A percentile compares a stretch with the other conserved stretches of the same genome.
Evolutionary conservation across 768 basidiomycete genomes (phyloP).

Genomic region (Crucibulum laeve): DNA sequence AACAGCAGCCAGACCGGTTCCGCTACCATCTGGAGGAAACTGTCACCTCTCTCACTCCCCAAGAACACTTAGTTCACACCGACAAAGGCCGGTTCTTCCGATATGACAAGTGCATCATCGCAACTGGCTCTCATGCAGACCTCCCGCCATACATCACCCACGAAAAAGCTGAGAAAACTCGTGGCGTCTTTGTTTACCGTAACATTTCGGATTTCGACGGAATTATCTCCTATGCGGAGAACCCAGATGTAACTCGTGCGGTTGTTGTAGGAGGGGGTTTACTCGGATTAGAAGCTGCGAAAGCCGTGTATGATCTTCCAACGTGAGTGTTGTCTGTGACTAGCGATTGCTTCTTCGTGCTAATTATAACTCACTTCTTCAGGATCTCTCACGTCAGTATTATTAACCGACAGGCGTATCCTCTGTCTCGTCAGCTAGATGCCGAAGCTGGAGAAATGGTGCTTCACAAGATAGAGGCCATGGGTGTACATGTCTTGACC

Average conservation of each 20-base stretch:
- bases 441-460: conserved; percentile 57
- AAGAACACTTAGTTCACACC: conserved; percentile 39
- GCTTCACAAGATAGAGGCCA: conserved; percentile 49
- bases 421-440: conserved; percentile 57
- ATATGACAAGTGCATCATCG: conserved; percentile 64
- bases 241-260: conserved; percentile 38
- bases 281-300: conserved; percentile 72
- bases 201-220: conserved; percentile 64
- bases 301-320: conserved; percentile 60
- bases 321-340: conserved; percentile 16
- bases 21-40: conserved; percentile 45
- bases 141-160: conserved; percentile 54
- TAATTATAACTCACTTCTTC: background rate
- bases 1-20: conserved; percentile 55
- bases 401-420: conserved; percentile 46
- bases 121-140: conserved; percentile 64
- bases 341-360: conserved; percentile 2
- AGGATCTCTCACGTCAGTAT: conserved; percentile 45
- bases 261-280: conserved; percentile 68
- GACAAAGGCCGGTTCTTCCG: conserved; percentile 35
- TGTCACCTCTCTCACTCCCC: conserved; percentile 33
- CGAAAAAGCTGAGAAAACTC: conserved; percentile 30
- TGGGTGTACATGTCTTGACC: conserved; percentile 56
- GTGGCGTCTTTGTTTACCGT: conserved; percentile 69
- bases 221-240: conserved; percentile 56